A percentile compares a stretch with the other conserved stretches of the same genome.
Evolutionary conservation across 371 early-diverging fungal species (phyloP).

Genomic region (Sporodiniella umbellata): DNA sequence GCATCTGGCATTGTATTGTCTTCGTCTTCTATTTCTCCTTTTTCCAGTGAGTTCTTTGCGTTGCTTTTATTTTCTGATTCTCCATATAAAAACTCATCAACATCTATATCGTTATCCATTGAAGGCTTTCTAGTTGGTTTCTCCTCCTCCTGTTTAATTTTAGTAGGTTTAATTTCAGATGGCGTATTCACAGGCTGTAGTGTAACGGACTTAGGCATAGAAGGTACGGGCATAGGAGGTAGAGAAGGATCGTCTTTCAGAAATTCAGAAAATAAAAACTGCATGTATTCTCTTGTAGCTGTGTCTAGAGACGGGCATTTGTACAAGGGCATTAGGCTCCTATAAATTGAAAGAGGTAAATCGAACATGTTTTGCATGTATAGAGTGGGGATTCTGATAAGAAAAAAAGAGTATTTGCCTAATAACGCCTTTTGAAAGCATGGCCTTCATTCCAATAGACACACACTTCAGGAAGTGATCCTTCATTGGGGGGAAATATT

Average conservation of each 20-base stretch:
- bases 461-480: slow-evolving; percentile 51
- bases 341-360: slow-evolving; percentile 1
- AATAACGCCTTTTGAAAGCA: slow-evolving; percentile 66
- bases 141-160: background rate
- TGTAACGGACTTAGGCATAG: slow-evolving; percentile 7
- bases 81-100: slow-evolving; percentile 32
- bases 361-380: too few relatives aligned
- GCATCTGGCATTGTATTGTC: slow-evolving; percentile 1
- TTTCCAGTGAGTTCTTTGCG: background rate
- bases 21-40: background rate
- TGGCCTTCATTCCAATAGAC: slow-evolving; percentile 51
- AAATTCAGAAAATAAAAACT: slow-evolving; percentile 28
- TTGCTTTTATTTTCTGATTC: slow-evolving; percentile 15
- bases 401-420: too few relatives aligned
- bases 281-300: slow-evolving; percentile 23
- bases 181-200: background rate
- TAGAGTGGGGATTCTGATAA: too few relatives aligned
- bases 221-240: slow-evolving; percentile 8
- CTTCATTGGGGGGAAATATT: slow-evolving; percentile 55
- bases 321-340: slow-evolving; percentile 34
- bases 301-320: slow-evolving; percentile 28
- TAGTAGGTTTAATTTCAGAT: background rate
- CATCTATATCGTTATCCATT: slow-evolving; percentile 26
- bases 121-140: background rate
- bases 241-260: slow-evolving; percentile 5